Base-by-base conservation (phyloP, 768 basidiomycete species). In the Goffeauzyma gilvescens region DNA sequence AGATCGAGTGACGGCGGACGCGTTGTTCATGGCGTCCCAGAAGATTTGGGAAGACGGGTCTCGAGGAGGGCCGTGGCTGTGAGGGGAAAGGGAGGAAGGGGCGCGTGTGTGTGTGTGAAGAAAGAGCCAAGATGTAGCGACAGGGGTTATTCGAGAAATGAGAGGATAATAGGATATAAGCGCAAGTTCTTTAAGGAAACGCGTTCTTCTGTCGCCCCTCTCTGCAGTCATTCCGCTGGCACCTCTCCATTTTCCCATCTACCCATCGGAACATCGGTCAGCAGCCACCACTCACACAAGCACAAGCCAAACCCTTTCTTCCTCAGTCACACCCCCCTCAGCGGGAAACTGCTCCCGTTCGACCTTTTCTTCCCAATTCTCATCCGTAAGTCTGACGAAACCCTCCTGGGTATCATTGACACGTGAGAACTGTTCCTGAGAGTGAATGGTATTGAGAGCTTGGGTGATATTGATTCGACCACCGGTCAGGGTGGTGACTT, bases 371-470 rank as follows among this genome's bases (percentile, higher is more conserved):
- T 72, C 65, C 57, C 72, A 87, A 60, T 83, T 87, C 37, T 76
- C 70, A 62, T 89, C 85, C 38, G 79, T 83, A 62, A 90, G 74
- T 27, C 86, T 66, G 20, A 77, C 74, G 30, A 89, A 72, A 22
- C 81, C 60, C 32, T 65, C 65, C 25, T 75, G 51, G 46, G 58
- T 63, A 51, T 78, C 75, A 2, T 76, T 75, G 50, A 82, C 65
- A 57, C 85, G 84, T 21, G 85, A 58, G n/a, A 81, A 82, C 26
- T 73, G 54, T 41, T 69, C 67, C 9, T 66, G 59, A 52, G 80
- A 70, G 10, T 82, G 46, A 1, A 66, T 66, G 22, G 68, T 68
- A 4, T 78, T 62, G 23, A 79, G 76, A 17, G 67, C 69, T 0
- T 68, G 69, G 6, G 70, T 69, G 37, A 85, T 54, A 13, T 73